Percentiles rank a stretch among this genome's conserved stretches.
These are phyloP conservation scores for Drosera spatulata DNA, from an alignment of 179 eudicot genomes.

Conservation along the genomic window DNA sequence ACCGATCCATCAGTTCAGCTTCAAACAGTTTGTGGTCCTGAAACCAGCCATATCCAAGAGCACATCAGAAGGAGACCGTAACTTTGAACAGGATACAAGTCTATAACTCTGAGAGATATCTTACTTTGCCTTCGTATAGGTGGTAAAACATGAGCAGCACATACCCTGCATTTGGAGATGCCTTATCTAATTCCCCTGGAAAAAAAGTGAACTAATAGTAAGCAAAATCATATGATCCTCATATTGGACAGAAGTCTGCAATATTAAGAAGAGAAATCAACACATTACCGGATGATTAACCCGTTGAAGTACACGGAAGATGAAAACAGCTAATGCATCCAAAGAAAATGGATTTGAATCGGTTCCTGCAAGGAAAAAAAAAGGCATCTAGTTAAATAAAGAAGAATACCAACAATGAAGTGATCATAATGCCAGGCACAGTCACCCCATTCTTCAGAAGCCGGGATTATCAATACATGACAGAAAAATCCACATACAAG, in stretches of 20 bases:
- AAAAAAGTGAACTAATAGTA: slow-evolving; percentile 3
- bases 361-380: slow-evolving; percentile 45
- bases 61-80: background rate
- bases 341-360: slow-evolving; percentile 82
- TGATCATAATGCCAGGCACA: too few relatives aligned
- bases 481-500: too few relatives aligned
- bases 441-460: too few relatives aligned
- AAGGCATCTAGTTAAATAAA: background rate
- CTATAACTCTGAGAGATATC: slow-evolving; percentile 1
- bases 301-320: slow-evolving; percentile 74
- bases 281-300: slow-evolving; percentile 82
- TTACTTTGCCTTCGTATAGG: slow-evolving; percentile 89
- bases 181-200: slow-evolving; percentile 89
- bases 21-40: slow-evolving; percentile 83
- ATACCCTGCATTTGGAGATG: slow-evolving; percentile 80
- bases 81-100: background rate
- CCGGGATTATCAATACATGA: too few relatives aligned
- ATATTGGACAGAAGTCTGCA: background rate
- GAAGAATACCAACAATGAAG: background rate
- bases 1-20: slow-evolving; percentile 77
- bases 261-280: background rate
- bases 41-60: slow-evolving; percentile 1
- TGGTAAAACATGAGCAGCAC: slow-evolving; percentile 88
- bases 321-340: slow-evolving; percentile 85
- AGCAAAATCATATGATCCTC: background rate